A percentile compares a stretch with the other conserved stretches of the same genome.
phyloP scores from a whole-genome alignment of 257 asterid genomes.

The Solanum verrucosum region DNA sequence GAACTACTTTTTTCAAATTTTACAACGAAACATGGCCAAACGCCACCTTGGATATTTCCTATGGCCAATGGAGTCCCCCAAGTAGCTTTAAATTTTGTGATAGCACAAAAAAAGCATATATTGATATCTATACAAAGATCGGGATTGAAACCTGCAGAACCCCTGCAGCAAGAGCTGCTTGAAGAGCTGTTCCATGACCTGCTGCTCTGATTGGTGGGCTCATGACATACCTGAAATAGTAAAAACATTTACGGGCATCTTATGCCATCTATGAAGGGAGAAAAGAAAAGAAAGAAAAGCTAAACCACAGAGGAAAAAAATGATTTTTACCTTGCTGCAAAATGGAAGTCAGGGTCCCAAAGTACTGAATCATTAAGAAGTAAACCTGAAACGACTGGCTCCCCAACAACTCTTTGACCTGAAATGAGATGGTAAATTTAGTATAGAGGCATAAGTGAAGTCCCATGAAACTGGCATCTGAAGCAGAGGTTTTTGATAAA shows the following conservation, averaged over 20 bases:
- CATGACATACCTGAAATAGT: constrained; percentile 68
- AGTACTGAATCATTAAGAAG: constrained; percentile 75
- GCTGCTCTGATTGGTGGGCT: constrained; percentile 94
- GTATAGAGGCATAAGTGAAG: neutral
- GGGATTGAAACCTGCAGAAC: constrained; percentile 54
- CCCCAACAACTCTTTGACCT: constrained; percentile 96
- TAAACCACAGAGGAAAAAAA: constrained; percentile 7
- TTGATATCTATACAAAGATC: neutral
- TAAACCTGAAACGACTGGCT: constrained; percentile 87
- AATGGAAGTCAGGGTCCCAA: constrained; percentile 81
- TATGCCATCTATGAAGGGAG: neutral
- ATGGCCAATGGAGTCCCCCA: neutral
- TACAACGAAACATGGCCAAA: neutral
- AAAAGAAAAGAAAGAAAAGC: neutral
- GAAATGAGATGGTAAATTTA: constrained; percentile 6
- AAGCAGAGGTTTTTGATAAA: neutral
- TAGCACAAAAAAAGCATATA: neutral
- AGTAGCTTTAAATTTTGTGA: neutral
- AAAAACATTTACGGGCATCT: neutral
- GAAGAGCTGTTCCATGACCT: constrained; percentile 94
- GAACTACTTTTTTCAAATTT: neutral
- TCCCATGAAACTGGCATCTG: neutral
- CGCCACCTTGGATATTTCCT: neutral
- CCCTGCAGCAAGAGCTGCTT: constrained; percentile 88
- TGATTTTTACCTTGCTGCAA: constrained; percentile 71